Base-by-base conservation (phyloP, 345 rosid genomes). In the Citrus reticulata region DNA sequence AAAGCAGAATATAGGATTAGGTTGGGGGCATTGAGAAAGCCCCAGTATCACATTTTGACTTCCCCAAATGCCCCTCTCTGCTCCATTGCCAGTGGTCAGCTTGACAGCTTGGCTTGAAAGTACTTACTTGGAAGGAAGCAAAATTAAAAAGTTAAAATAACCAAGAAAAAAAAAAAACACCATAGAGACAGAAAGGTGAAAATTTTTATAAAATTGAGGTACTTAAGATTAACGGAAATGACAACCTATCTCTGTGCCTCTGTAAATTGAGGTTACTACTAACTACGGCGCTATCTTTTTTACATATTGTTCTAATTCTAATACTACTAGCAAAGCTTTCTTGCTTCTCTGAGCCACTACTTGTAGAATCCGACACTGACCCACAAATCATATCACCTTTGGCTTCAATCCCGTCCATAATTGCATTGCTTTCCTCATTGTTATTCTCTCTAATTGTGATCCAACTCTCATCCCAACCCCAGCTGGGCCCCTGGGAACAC, bases 401-500 rank as follows among this genome's bases (percentile, higher is more conserved):
- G 32, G n/a, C 74, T 74, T 78, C 86, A 35, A 46, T 58, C 4
- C 8, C 73, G 54, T 79, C 82, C 82, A 80, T 74, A 24, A 81
- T 77, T 69, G 49, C 70, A 42, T 76, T 87, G 71, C 74, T 74
- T 71, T 49, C 84, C 58, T 54, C 34, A 16, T 22, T 76, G 9
- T 55, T 19, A 25, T 68, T 42, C 20, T 39, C 72, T 72, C 96
- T 89, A 1, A 92, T 78, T n/a, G 88, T 78, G 79, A 89, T 82
- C 96, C 96, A 93, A 64, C 79, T 82, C 62, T 72, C 87, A 78
- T 83, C 94, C 78, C 73, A 59, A 7, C 37, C 79, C 94, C 91
- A 87, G 16, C 76, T 79, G 82, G 91, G 82, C 25, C 63, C 86
- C 66, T 68, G 75, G 40, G 59, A 64, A 78, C 37, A 70, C 73